A percentile compares a stretch with the other conserved stretches of the same genome.
These are phyloP conservation scores for Kuraishia piskuri DNA, from an alignment of 805 yeast genomes.

Conservation along the genomic window DNA sequence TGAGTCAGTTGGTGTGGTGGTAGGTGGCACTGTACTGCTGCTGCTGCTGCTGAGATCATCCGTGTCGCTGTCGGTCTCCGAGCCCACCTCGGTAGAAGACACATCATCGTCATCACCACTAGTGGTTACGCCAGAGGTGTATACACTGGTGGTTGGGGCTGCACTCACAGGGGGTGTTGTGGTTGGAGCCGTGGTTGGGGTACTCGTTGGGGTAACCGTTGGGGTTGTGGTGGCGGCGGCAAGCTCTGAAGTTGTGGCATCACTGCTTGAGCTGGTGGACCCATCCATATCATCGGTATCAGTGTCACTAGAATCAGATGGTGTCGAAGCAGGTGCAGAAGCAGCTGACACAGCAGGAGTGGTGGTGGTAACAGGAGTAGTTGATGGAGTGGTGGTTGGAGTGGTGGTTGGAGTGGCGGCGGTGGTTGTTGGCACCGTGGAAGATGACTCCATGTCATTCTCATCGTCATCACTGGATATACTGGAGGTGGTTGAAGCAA, in stretches of 20 bases:
- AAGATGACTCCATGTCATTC: neutral
- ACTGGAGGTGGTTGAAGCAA: neutral
- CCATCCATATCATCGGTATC: neutral
- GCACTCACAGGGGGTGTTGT: neutral
- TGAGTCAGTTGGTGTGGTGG: neutral
- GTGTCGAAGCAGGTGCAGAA: neutral
- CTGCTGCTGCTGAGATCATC: neutral
- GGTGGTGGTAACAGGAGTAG: neutral
- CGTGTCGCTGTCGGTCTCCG: neutral
- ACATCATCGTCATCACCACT: neutral
- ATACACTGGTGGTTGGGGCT: neutral
- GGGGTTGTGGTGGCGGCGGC: neutral
- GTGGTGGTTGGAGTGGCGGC: neutral
- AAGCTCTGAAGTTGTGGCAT: neutral
- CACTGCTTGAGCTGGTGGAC: neutral
- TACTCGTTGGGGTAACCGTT: neutral
- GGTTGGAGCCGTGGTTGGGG: neutral
- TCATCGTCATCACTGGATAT: neutral
- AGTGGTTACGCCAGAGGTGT: neutral
- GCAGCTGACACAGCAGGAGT: neutral
- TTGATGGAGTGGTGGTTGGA: too few species aligned
- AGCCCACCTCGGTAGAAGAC: neutral
- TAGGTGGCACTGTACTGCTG: neutral
- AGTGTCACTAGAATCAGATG: slow-evolving; percentile 1
- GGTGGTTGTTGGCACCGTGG: neutral